Percentiles rank a stretch among this genome's conserved stretches.
Evolutionary conservation across 176 grass and related monocot genomes (phyloP).

Genomic region (Zea mays): DNA sequence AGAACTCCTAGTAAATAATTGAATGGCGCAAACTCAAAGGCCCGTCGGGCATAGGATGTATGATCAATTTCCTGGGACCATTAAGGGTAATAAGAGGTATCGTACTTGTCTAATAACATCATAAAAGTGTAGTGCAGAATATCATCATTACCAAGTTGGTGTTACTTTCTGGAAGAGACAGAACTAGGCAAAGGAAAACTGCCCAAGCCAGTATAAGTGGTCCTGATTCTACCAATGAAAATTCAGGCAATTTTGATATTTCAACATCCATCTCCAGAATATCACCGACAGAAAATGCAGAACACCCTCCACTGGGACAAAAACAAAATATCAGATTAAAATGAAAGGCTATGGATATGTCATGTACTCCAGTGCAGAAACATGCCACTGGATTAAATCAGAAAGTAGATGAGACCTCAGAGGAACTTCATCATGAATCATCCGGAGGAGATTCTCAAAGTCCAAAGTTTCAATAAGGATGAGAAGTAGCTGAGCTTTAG

Average conservation of each 20-base stretch:
- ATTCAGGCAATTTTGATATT: slow-evolving; percentile 73
- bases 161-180: slow-evolving; percentile 73
- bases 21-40: slow-evolving; percentile 67
- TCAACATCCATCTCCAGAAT: slow-evolving; percentile 88
- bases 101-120: neutral
- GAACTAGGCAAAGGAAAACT: slow-evolving; percentile 69
- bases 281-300: slow-evolving; percentile 73
- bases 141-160: slow-evolving; percentile 47
- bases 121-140: slow-evolving; percentile 19
- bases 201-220: slow-evolving; percentile 90
- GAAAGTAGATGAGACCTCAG: slow-evolving; percentile 58
- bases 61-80: slow-evolving; percentile 83
- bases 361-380: neutral
- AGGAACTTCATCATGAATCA: slow-evolving; percentile 77
- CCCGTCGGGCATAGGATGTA: slow-evolving; percentile 67
- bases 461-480: slow-evolving; percentile 89
- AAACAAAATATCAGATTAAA: slow-evolving; percentile 39
- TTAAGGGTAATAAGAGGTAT: slow-evolving; percentile 32
- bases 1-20: slow-evolving; percentile 75
- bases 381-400: slow-evolving; percentile 20
- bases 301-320: slow-evolving; percentile 59
- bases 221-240: slow-evolving; percentile 61
- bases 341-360: neutral
- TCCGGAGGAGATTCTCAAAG: slow-evolving; percentile 78
- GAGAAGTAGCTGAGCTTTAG: slow-evolving; percentile 81